Percentiles rank a stretch among this genome's conserved stretches.
These are phyloP conservation scores for Chenopodium suecicum DNA, from an alignment of 148 eudicot genomes.

Conservation along the genomic window DNA sequence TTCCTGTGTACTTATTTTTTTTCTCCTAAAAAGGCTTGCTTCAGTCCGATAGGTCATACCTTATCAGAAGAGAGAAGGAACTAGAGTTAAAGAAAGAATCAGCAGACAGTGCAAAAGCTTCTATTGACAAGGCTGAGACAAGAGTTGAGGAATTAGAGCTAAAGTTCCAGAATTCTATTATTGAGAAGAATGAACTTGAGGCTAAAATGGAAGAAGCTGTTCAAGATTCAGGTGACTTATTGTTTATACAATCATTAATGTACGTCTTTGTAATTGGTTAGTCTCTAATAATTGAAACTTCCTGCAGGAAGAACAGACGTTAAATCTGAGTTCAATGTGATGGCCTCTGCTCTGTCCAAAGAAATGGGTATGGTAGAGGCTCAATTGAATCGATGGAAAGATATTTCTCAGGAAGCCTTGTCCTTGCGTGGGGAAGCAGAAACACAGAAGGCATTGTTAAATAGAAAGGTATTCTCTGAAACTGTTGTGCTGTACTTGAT, in stretches of 20 bases:
- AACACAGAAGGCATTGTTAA: slow-evolving; percentile 53
- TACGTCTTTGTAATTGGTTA: background rate
- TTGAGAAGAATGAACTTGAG: slow-evolving; percentile 81
- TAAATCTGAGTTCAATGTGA: slow-evolving; percentile 79
- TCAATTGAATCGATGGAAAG: slow-evolving; percentile 86
- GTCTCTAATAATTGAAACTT: slow-evolving; percentile 15
- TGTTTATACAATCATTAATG: slow-evolving; percentile 3
- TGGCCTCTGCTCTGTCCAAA: slow-evolving; percentile 85
- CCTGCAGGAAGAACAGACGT: slow-evolving; percentile 76
- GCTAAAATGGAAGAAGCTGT: slow-evolving; percentile 87
- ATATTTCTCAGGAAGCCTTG: slow-evolving; percentile 72
- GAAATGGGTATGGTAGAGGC: slow-evolving; percentile 90
- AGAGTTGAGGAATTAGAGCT: slow-evolving; percentile 72
- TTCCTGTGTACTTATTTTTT: slow-evolving; percentile 18
- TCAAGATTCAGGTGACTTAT: slow-evolving; percentile 78
- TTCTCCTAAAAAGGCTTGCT: slow-evolving; percentile 30
- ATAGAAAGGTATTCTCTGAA: slow-evolving; percentile 52
- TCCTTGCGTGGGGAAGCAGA: slow-evolving; percentile 66
- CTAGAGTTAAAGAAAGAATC: slow-evolving; percentile 55
- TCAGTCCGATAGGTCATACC: slow-evolving; percentile 78
- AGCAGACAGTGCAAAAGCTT: slow-evolving; percentile 44
- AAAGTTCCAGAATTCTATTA: slow-evolving; percentile 46
- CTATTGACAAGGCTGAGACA: slow-evolving; percentile 47
- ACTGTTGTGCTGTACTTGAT: background rate
- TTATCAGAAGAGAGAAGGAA: slow-evolving; percentile 80